Percentiles rank a stretch among this genome's conserved stretches.
These are phyloP conservation scores for Neurospora terricola DNA, from an alignment of 495 filamentous ascomycete species.

Conservation along the genomic window DNA sequence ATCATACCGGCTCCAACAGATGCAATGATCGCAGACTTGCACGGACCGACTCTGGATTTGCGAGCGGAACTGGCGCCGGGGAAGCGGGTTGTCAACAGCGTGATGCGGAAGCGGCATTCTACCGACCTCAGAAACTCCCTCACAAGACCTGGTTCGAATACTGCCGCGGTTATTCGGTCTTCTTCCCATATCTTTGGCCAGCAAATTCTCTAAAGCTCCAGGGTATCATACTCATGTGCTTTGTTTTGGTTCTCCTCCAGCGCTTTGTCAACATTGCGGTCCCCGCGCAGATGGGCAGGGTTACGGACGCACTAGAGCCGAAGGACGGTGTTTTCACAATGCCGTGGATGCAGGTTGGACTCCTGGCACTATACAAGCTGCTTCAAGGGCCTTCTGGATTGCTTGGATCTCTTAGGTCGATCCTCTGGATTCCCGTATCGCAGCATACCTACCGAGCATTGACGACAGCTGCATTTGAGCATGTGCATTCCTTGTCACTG, in stretches of 20 bases:
- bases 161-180: slow-evolving; percentile 71
- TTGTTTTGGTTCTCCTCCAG: slow-evolving; percentile 64
- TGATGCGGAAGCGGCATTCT: slow-evolving; percentile 41
- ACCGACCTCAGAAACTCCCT: slow-evolving; percentile 38
- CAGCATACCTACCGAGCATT: slow-evolving; percentile 95
- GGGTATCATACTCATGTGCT: slow-evolving; percentile 67
- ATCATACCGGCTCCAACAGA: slow-evolving; percentile 25
- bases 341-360: slow-evolving; percentile 45
- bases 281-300: slow-evolving; percentile 61
- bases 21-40: slow-evolving; percentile 1
- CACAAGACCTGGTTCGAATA: slow-evolving; percentile 57
- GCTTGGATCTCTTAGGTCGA: slow-evolving; percentile 68
- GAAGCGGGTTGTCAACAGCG: slow-evolving; percentile 24
- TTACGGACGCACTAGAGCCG: slow-evolving; percentile 55
- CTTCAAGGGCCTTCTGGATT: slow-evolving; percentile 83
- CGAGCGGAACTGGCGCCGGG: slow-evolving; percentile 13
- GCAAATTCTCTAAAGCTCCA: slow-evolving; percentile 63
- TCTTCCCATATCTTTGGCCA: slow-evolving; percentile 94
- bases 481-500: slow-evolving; percentile 87
- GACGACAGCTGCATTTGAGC: slow-evolving; percentile 90
- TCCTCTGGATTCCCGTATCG: slow-evolving; percentile 89
- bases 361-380: slow-evolving; percentile 74
- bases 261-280: slow-evolving; percentile 73
- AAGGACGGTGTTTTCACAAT: slow-evolving; percentile 2
- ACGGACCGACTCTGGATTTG: slow-evolving; percentile 14